Conservation (phyloP, 176 grass and related monocot species). For the Oryza officinalis region DNA sequence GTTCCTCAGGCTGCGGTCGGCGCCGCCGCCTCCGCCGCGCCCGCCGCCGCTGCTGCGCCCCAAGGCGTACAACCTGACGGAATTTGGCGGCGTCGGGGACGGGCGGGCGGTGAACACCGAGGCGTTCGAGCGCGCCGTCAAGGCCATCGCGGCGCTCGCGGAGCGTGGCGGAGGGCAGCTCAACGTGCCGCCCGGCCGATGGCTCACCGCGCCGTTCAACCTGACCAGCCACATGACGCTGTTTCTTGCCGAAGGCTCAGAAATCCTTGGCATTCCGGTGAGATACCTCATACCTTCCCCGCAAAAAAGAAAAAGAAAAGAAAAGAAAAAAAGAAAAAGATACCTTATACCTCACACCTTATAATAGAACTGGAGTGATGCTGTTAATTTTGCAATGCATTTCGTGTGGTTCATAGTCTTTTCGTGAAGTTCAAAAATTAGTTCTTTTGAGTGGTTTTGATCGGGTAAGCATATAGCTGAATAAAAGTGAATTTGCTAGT, state of each 20-base stretch:
- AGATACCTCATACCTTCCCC: constrained; percentile 5
- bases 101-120: constrained; percentile 69
- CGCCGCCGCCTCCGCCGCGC: constrained; percentile 18
- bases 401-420: background rate
- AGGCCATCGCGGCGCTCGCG: constrained; percentile 47
- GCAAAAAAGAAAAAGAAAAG: no score
- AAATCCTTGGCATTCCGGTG: constrained; percentile 82
- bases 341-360: no score
- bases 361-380: background rate
- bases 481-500: background rate
- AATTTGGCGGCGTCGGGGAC: constrained; percentile 82
- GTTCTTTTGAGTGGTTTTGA: background rate
- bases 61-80: constrained; percentile 65
- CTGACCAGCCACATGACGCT: constrained; percentile 90
- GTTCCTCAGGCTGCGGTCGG: constrained; percentile 13
- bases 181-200: constrained; percentile 69
- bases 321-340: no score
- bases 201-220: constrained; percentile 95
- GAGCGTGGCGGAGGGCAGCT: constrained; percentile 72
- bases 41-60: constrained; percentile 54
- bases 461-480: background rate
- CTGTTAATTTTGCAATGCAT: constrained; percentile 3
- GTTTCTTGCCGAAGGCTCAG: constrained; percentile 76
- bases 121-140: constrained; percentile 81
- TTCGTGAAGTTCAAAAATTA: background rate